Evolutionary conservation across 768 basidiomycete genomes (phyloP).

Genomic region (Phanerodontia chrysosporium): DNA sequence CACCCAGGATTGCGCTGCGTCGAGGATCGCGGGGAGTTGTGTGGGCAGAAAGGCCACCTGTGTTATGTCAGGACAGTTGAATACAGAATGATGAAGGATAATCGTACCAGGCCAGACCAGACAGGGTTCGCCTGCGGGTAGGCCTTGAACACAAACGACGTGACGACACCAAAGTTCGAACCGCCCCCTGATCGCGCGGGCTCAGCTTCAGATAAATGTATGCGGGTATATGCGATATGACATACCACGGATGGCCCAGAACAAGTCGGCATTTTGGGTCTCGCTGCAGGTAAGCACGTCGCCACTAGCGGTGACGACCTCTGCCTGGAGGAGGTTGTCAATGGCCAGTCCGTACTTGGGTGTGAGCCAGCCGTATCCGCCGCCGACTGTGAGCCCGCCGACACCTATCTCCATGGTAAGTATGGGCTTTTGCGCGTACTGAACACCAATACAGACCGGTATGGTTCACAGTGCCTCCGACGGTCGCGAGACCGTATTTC

Average conservation of each 20-base stretch:
- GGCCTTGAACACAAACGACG: conserved; percentile 7
- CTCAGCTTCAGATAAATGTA: too few relatives aligned
- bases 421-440: too few relatives aligned
- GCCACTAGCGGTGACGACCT: conserved; percentile 9
- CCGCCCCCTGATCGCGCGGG: conserved; percentile 18
- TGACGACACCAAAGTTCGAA: conserved; percentile 26
- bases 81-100: not conserved
- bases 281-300: conserved; percentile 19
- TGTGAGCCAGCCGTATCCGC: conserved; percentile 14
- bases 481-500: conserved; percentile 19
- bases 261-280: conserved; percentile 23
- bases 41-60: conserved; percentile 4
- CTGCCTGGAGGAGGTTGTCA: conserved; percentile 10
- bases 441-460: not conserved
- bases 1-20: not conserved
- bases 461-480: conserved; percentile 12
- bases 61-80: not conserved
- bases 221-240: too few relatives aligned
- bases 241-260: conserved; percentile 28
- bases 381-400: conserved; percentile 12
- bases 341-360: conserved; percentile 20
- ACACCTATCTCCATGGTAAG: conserved; percentile 1
- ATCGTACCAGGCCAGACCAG: conserved; percentile 3
- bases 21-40: not conserved
- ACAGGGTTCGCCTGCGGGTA: conserved; percentile 5